Base-by-base conservation (phyloP, 768 basidiomycete species). In the Wakefieldia striispora region DNA sequence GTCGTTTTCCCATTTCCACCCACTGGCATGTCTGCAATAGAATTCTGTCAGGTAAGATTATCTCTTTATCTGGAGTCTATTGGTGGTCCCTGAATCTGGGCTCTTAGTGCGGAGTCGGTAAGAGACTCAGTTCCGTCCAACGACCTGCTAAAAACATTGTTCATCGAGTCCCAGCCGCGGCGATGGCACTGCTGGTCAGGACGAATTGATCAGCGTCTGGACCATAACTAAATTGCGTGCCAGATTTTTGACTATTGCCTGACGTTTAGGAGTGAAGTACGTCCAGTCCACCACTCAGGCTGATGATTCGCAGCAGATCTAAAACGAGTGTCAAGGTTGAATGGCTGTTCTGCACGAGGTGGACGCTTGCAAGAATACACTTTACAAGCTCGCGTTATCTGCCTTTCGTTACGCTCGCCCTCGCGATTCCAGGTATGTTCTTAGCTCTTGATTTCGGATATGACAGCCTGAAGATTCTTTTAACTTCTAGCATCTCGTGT, bases 321-420 rank as follows among this genome's bases (percentile, higher is more conserved):
- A 29, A 29, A 11, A 4, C 29, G 3, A 3, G 4, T 14, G 6
- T 14, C 23, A 45, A 62, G 61, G 50, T 56, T 13, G 40, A 49
- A 27, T 61, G 53, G 59, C 12, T 64, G 23, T 50, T 48, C 33
- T 40, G 53, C 31, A 51, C 53, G 16, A 50, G 17, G 35, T 63
- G 59, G 61, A 53, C 53, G 17, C 36, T 45, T 3, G 40, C 40
- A 46, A 47, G 61, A 47, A 43, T 64, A 6, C 53, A 54, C 17
- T 63, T 64, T 45, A 14, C 45, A 14, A 19, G 40, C n/a, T 55
- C 37, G 27, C 62, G 61, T 17, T 64, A 63, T 51, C 37, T 63
- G 4, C 61, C 62, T 8, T 55, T 64, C 6, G 29, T 51, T 23
- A 51, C 45, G 11, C 40, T 62, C 7, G 40, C 40, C 6, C 38